A percentile compares a stretch with the other conserved stretches of the same genome.
Conservation (phyloP, 108 stramenopile species). For the Parietichytrium sp. region DNA sequence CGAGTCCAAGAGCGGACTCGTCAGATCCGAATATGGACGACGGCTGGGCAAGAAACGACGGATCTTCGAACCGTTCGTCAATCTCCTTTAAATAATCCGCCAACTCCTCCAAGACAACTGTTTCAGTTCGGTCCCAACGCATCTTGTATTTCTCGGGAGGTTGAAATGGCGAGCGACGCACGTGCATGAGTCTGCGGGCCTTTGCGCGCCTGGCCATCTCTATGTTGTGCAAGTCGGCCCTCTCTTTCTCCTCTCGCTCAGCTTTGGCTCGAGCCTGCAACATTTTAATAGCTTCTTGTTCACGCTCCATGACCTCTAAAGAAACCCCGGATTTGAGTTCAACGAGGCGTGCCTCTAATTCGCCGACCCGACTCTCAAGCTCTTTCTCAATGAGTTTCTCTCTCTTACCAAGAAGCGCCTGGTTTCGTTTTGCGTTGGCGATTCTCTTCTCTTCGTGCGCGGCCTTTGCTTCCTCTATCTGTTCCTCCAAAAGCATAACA, state of each 20-base stretch:
- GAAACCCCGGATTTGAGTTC: constrained; percentile 2
- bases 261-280: background rate
- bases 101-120: background rate
- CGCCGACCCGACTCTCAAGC: background rate
- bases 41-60: background rate
- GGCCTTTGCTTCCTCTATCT: background rate
- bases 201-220: background rate
- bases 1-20: no score
- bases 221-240: background rate
- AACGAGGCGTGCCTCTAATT: background rate
- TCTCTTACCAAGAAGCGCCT: background rate
- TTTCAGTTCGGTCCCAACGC: background rate
- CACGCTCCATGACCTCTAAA: background rate
- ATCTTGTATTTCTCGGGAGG: background rate
- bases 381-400: background rate
- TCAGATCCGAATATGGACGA: background rate
- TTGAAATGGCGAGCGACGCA: background rate
- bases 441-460: background rate
- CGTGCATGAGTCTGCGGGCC: background rate
- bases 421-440: background rate
- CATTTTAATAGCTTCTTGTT: background rate
- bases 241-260: background rate
- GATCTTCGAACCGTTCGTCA: background rate
- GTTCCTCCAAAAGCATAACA: background rate
- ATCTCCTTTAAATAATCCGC: background rate